Base-by-base conservation (phyloP, 2,329 filamentous ascomycete genomes). In the Diaporthe australafricana region DNA sequence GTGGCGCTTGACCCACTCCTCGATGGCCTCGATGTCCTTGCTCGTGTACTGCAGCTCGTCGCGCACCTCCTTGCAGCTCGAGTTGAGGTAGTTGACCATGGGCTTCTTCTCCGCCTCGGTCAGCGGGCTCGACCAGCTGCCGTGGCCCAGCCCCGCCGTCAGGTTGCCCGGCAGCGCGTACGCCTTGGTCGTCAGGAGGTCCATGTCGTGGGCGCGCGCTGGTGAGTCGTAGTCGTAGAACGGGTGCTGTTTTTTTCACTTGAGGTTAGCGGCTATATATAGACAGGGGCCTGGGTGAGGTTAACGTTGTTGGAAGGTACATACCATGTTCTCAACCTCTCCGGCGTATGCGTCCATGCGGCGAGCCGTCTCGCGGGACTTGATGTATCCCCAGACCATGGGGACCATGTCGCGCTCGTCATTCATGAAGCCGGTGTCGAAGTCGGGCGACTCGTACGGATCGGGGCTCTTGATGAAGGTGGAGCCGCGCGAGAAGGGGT, bases 301-400 rank as follows among this genome's bases (percentile, higher is more conserved):
- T 2, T 2, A 35, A 27, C 8, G 32, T 35, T 35, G 5, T 9
- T 5, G 32, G 9, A 35, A 9, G 0, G 2, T 16, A 56, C 75
- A 32, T 75, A 79, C 78, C 84, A 89, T 90, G 65, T 80, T 82
- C 76, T 87, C 82, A 7, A 93, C 92, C 79, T 95, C 93, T 73
- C 93, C 93, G 1, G 92, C 92, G 75, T 94, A 95, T 0, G 92
- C 90, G 32, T 91, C 88, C 93, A 94, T 94, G 74, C 92, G 89
- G 4, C 93, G 88, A 1, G 93, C 93, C 4, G 92, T 95, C 86
- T 94, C 93, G 71, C 93, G 91, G 2, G 91, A 93, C 83, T 94
- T 94, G 85, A 94, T 93, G 82, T 95, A 95, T 5, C 91, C 91
- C 93, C 93, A 95, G 7, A 95, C 92, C 91, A 93, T 94, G 11